These are phyloP conservation scores for Murraya paniculata DNA, from an alignment of 345 rosid genomes.

Conservation along the genomic window DNA sequence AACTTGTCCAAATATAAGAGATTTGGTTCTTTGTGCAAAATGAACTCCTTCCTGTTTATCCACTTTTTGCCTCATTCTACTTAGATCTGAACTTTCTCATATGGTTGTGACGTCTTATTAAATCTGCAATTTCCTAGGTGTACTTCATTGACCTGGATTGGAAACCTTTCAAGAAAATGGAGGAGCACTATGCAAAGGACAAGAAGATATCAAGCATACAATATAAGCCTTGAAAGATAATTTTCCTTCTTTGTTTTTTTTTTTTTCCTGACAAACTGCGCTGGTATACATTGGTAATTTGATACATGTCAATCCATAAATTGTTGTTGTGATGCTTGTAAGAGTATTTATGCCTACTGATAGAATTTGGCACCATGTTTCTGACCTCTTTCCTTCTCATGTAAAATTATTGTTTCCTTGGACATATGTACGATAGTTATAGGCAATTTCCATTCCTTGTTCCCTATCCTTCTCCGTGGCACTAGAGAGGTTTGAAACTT, in stretches of 20 bases:
- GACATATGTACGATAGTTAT: neutral
- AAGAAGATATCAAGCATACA: constrained; percentile 42
- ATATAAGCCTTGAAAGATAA: constrained; percentile 4
- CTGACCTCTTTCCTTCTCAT: neutral
- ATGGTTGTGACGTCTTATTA: constrained; percentile 10
- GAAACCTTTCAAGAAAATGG: constrained; percentile 76
- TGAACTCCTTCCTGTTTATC: no score
- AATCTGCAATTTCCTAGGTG: constrained; percentile 40
- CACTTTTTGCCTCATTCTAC: no score
- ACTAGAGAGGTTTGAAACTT: neutral
- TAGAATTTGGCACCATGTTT: neutral
- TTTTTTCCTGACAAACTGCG: neutral
- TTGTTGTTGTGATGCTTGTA: neutral
- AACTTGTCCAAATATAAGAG: neutral
- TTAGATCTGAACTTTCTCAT: neutral
- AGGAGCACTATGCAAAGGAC: constrained; percentile 55
- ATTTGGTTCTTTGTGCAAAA: neutral
- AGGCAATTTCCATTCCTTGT: neutral
- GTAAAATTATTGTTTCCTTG: neutral
- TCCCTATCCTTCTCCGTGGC: neutral
- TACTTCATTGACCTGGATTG: constrained; percentile 76
- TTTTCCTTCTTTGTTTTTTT: no score
- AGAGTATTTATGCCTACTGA: constrained; percentile 1
- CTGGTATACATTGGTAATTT: constrained; percentile 24
- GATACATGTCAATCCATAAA: neutral